phyloP scores from a whole-genome alignment of 1,284 basidiomycete species.

The Sporisorium iseilematis-ciliati region DNA sequence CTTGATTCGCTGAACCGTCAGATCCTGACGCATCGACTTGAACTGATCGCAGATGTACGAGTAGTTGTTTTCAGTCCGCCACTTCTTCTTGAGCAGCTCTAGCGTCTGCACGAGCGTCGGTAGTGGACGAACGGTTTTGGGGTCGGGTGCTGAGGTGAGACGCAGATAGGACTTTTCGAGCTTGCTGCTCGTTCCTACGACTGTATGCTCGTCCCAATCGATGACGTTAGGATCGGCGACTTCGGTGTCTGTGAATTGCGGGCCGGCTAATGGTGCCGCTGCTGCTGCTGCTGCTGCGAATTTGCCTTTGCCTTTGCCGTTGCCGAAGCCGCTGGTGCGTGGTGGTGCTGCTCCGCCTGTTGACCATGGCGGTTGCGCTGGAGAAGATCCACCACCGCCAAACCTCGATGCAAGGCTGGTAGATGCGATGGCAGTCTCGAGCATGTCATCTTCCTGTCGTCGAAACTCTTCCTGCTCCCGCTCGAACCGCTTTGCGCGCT shows the following conservation, averaged over 20 bases:
- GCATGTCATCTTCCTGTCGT: slow-evolving; percentile 48
- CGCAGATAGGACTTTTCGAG: slow-evolving; percentile 96
- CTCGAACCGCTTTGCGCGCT: slow-evolving; percentile 68
- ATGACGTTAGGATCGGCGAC: slow-evolving; percentile 76
- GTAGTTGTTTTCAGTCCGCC: slow-evolving; percentile 87
- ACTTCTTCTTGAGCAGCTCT: slow-evolving; percentile 86
- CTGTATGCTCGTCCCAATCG: slow-evolving; percentile 95
- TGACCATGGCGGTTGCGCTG: slow-evolving; percentile 27
- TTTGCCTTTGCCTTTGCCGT: slow-evolving; percentile 12
- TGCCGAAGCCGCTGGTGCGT: slow-evolving; percentile 12
- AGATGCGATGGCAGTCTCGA: slow-evolving; percentile 52
- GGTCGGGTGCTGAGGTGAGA: slow-evolving; percentile 95
- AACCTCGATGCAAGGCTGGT: slow-evolving; percentile 54
- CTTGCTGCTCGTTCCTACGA: slow-evolving; percentile 88
- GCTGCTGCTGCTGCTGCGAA: slow-evolving; percentile 13
- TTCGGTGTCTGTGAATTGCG: slow-evolving; percentile 34
- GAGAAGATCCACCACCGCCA: slow-evolving; percentile 23
- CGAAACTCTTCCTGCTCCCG: slow-evolving; percentile 59
- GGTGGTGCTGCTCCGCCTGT: slow-evolving; percentile 11
- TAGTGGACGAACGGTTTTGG: slow-evolving; percentile 91
- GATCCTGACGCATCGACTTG: slow-evolving; percentile 95
- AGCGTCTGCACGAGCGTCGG: slow-evolving; percentile 86
- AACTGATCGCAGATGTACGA: slow-evolving; percentile 97
- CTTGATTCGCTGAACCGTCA: slow-evolving; percentile 99
- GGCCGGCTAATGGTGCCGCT: slow-evolving; percentile 4